Evolutionary conservation across 1,284 basidiomycete genomes (phyloP).

Genomic region (Cutaneotrichosporon sp.): DNA sequence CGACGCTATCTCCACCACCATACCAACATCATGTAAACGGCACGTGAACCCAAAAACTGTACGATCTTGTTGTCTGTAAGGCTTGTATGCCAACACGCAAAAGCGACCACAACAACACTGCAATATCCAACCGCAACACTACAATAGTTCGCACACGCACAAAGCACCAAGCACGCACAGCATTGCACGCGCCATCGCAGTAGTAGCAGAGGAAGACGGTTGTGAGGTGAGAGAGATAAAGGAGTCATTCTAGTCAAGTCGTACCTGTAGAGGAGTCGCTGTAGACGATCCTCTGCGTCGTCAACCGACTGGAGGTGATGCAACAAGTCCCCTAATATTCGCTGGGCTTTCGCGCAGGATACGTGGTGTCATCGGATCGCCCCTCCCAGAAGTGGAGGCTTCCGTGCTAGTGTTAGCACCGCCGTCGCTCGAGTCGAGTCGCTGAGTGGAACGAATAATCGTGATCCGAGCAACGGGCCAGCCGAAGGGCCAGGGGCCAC

Average conservation of each 20-base stretch:
- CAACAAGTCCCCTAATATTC: conserved; percentile 3
- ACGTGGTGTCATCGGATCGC: not conserved
- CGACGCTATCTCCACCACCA: conserved; percentile 2
- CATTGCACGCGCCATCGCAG: conserved; percentile 12
- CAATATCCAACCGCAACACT: conserved; percentile 7
- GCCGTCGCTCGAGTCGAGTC: too few relatives aligned
- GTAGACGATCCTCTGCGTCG: not conserved
- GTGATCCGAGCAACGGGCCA: too few relatives aligned
- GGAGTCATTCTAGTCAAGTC: conserved; percentile 1
- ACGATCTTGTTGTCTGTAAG: conserved; percentile 20
- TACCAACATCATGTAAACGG: conserved; percentile 4
- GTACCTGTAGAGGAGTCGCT: not conserved
- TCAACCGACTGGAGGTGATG: conserved; percentile 1
- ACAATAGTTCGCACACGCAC: conserved; percentile 4
- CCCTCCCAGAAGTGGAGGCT: too few relatives aligned
- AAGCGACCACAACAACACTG: conserved; percentile 3
- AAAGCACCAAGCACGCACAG: conserved; percentile 12
- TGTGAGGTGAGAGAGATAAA: conserved; percentile 1
- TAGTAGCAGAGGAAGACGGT: conserved; percentile 3
- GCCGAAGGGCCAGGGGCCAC: too few relatives aligned
- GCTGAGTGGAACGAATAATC: too few relatives aligned
- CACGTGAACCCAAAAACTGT: conserved; percentile 8
- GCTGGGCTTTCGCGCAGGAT: not conserved
- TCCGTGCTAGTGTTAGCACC: too few relatives aligned
- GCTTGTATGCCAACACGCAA: conserved; percentile 13